Evolutionary conservation across 768 basidiomycete species (phyloP), one percentile per base, ranked within the genome.

Genomic region (Pulveroboletus sp.): DNA sequence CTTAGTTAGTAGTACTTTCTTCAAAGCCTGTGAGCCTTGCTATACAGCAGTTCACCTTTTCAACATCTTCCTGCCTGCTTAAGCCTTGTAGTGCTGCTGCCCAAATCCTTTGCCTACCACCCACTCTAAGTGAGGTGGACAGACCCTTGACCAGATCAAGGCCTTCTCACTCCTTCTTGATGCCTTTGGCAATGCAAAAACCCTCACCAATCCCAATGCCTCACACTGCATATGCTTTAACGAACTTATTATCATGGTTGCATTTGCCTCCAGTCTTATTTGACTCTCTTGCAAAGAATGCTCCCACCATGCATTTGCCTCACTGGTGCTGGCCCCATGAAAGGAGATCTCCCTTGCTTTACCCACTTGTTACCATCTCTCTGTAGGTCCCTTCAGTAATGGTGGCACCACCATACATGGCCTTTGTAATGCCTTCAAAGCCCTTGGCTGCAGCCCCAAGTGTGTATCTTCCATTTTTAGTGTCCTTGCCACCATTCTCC

Each of bases 271-370:
- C 19, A 72, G 81, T 16, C 67, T 83, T 24, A 70, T 71, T 26
- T 72, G 72, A 6, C 71, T 84, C 43, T 63, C 74, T 1, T 76
- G 80, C 29, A 82, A 84, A 46, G 82, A 84, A 55, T 73, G 82
- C n/a, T 74, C 78, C 20, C 84, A 76, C 63, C 83, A 84, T 56
- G 72, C 84, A 34, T 83, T 84, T 64, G 84, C 84, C 64, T 83
- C 84, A 57, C 71, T 84, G 82, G 82, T 26, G 80, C 81, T 36
- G 73, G 70, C 12, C 76, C 79, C 20, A 62, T 71, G 29, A 80
- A 84, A 55, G 71, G 81, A 29, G 82, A 84, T 74, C 16, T 71
- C 84, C 10, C 71, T 85, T 22, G 76, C 80, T 0, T 77, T 76
- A 0, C 82, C 81, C 1, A 76, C 77, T 4, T 81, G 79, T 55